phyloP scores from a whole-genome alignment of 805 yeast species.

The Trichomonascus vanleenenianus region DNA sequence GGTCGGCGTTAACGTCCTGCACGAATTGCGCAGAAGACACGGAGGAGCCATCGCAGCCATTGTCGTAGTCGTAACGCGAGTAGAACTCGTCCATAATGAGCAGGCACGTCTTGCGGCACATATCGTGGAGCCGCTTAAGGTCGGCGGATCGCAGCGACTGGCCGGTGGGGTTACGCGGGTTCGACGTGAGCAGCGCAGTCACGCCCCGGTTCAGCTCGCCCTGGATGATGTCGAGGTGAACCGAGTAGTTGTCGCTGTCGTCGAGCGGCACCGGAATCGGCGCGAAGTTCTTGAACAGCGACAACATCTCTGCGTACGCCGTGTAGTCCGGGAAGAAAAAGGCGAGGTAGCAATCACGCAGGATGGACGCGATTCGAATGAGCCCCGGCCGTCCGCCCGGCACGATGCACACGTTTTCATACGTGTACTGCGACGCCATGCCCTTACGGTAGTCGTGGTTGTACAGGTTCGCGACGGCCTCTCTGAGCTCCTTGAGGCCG shows the following conservation, averaged over 20 bases:
- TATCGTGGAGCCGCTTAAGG: constrained; percentile 40
- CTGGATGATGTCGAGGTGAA: constrained; percentile 44
- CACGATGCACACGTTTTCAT: constrained; percentile 52
- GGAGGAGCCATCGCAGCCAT: constrained; percentile 45
- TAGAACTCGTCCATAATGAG: constrained; percentile 60
- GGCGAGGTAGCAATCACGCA: constrained; percentile 50
- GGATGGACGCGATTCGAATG: constrained; percentile 53
- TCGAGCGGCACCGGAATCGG: constrained; percentile 57
- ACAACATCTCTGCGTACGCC: constrained; percentile 58
- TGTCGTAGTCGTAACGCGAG: constrained; percentile 48
- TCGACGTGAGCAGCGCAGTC: constrained; percentile 44
- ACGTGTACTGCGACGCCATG: constrained; percentile 44
- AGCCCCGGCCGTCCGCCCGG: constrained; percentile 61
- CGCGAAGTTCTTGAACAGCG: constrained; percentile 52
- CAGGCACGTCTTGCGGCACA: constrained; percentile 45
- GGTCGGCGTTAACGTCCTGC: constrained; percentile 49
- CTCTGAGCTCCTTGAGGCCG: constrained; percentile 45
- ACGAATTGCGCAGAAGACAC: constrained; percentile 44
- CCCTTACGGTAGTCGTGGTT: constrained; percentile 46
- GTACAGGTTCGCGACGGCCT: constrained; percentile 51
- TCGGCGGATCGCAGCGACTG: constrained; percentile 42
- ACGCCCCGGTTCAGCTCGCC: constrained; percentile 51
- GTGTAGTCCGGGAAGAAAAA: constrained; percentile 58
- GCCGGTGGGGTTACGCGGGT: constrained; percentile 60
- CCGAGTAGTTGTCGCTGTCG: constrained; percentile 49